A percentile compares a stretch with the other conserved stretches of the same genome.
phyloP scores from a whole-genome alignment of 2,329 filamentous ascomycete genomes.

The Seiridium unicorne region DNA sequence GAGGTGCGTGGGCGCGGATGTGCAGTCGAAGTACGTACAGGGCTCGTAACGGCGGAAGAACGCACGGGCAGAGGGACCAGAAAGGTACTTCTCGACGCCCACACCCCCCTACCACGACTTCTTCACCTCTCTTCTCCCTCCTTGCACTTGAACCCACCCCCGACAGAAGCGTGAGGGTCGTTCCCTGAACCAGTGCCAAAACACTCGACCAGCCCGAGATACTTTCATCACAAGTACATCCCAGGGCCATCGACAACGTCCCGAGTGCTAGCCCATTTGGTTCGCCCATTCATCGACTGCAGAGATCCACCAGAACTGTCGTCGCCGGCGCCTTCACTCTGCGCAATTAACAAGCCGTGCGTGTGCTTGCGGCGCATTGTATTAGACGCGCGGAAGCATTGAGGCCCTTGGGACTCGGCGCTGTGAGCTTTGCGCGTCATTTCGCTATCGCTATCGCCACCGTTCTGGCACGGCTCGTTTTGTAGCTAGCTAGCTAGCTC shows the following conservation, averaged over 20 bases:
- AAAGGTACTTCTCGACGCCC: conserved; percentile 5
- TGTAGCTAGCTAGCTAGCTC: not conserved
- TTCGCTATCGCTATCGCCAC: not conserved
- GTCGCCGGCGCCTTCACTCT: not conserved
- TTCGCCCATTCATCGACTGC: conserved; percentile 14
- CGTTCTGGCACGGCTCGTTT: not conserved
- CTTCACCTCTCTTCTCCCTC: not conserved
- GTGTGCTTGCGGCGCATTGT: not conserved
- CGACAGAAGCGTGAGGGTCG: conserved; percentile 1
- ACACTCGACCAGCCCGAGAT: conserved; percentile 35
- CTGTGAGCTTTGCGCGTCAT: not conserved
- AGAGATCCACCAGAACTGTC: not conserved
- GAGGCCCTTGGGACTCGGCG: not conserved
- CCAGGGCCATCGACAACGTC: conserved; percentile 12
- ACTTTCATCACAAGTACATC: conserved; percentile 40
- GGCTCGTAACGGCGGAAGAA: not conserved
- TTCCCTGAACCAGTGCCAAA: conserved; percentile 31
- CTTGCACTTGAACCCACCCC: not conserved
- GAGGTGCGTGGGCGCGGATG: too few species aligned
- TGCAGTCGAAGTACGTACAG: too few species aligned
- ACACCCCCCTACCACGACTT: conserved; percentile 1
- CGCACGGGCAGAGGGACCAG: not conserved
- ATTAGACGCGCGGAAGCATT: not conserved
- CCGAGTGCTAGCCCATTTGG: conserved; percentile 15
- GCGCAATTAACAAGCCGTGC: not conserved